A percentile compares a stretch with the other conserved stretches of the same genome.
These are phyloP conservation scores for Phytophthora cryptogea DNA, from an alignment of 352 stramenopile species.

Conservation along the genomic window DNA sequence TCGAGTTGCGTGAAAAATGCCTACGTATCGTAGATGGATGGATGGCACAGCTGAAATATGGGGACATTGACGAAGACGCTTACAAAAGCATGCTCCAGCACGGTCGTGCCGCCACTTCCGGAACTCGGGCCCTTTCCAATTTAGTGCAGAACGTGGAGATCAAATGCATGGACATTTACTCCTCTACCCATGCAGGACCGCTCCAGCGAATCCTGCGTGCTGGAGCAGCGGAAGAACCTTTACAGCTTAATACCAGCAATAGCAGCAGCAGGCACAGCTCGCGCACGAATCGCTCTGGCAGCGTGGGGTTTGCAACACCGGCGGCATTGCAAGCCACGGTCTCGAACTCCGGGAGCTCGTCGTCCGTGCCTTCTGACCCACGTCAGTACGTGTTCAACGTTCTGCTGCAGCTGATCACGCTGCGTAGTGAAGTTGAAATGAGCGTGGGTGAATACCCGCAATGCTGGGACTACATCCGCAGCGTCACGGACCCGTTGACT, in stretches of 20 bases:
- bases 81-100: conserved; percentile 23
- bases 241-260: conserved; percentile 28
- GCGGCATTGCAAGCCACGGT: conserved; percentile 11
- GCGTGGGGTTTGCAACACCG: conserved; percentile 31
- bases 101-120: conserved; percentile 25
- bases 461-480: conserved; percentile 59
- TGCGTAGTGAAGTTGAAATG: conserved; percentile 74
- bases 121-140: conserved; percentile 36
- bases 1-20: conserved; percentile 66
- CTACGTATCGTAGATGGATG: conserved; percentile 51
- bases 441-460: conserved; percentile 61
- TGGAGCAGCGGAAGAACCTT: conserved; percentile 53
- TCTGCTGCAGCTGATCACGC: conserved; percentile 72
- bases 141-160: conserved; percentile 51
- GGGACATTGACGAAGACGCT: conserved; percentile 22
- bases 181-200: conserved; percentile 51
- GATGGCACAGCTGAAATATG: conserved; percentile 45
- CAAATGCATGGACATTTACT: conserved; percentile 70
- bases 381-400: conserved; percentile 86
- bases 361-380: conserved; percentile 48
- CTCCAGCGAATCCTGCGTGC: conserved; percentile 54
- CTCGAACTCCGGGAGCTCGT: conserved; percentile 15
- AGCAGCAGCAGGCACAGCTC: conserved; percentile 27
- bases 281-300: conserved; percentile 34
- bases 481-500: conserved; percentile 59